Conservation (phyloP, 2,329 filamentous ascomycete species). For the Gremmenia infestans region DNA sequence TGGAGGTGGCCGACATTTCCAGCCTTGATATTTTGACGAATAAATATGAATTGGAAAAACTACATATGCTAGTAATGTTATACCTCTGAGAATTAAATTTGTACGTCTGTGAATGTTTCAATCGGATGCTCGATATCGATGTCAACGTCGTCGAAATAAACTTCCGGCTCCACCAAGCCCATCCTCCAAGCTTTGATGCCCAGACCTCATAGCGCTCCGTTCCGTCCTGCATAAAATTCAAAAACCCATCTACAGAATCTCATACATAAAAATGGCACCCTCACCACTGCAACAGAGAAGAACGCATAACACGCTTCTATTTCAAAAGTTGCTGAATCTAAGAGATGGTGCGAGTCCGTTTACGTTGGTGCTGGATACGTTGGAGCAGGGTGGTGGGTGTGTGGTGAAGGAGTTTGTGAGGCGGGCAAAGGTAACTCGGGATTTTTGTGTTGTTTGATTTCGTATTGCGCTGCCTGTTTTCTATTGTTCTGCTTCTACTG, state of each 20-base stretch:
- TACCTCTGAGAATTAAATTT: no score
- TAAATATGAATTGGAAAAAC: no score
- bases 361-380: slow-evolving; percentile 76
- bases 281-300: slow-evolving; percentile 61
- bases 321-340: slow-evolving; percentile 75
- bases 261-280: slow-evolving; percentile 45
- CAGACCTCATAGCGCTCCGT: no score
- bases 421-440: slow-evolving; percentile 56
- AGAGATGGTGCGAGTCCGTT: slow-evolving; percentile 79
- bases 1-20: no score
- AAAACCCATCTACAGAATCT: background rate
- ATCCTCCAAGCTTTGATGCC: no score
- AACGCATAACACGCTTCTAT: slow-evolving; percentile 77
- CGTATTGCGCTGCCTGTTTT: background rate
- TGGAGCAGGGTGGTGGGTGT: slow-evolving; percentile 73
- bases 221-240: background rate
- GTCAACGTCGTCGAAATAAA: no score
- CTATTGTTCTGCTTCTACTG: background rate
- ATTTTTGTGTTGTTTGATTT: background rate
- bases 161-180: no score
- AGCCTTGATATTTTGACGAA: no score
- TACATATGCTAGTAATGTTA: no score
- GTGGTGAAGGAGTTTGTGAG: slow-evolving; percentile 69
- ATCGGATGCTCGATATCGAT: no score
- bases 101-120: no score